These are phyloP conservation scores for Trichoderma sp. DNA, from an alignment of 2,329 filamentous ascomycete genomes.

Conservation along the genomic window DNA sequence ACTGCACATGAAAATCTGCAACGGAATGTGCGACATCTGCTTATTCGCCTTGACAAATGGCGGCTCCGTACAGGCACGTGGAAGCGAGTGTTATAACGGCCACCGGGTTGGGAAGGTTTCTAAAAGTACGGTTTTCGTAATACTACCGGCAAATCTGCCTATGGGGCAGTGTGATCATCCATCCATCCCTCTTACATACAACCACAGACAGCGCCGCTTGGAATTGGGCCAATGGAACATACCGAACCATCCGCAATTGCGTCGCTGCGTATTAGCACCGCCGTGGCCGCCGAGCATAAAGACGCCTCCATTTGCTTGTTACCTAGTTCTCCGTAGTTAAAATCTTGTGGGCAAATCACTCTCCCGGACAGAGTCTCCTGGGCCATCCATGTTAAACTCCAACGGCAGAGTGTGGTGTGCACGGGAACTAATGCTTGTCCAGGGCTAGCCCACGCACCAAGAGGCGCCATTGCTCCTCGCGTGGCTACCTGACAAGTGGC, in stretches of 20 bases:
- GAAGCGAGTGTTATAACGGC: neutral
- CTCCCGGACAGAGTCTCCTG: neutral
- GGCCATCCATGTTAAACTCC: neutral
- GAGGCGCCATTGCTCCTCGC: neutral
- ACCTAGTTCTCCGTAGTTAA: neutral
- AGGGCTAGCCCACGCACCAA: constrained; percentile 7
- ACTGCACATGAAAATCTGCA: neutral
- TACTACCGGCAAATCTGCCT: neutral
- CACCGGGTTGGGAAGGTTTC: neutral
- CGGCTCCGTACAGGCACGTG: neutral
- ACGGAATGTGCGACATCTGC: neutral
- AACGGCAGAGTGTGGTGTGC: constrained; percentile 11
- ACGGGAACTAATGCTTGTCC: constrained; percentile 17
- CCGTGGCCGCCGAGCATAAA: neutral
- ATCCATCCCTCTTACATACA: neutral
- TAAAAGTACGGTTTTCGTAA: neutral
- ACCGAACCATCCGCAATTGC: neutral
- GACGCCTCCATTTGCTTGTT: neutral
- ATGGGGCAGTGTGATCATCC: neutral
- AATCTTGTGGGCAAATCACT: neutral
- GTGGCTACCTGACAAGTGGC: neutral
- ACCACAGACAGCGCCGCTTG: neutral
- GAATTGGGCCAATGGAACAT: neutral
- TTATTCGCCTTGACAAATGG: neutral
- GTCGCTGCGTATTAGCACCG: neutral